These are phyloP conservation scores for Stenogyne calaminthoides DNA, from an alignment of 305 asterid genomes.

Conservation along the genomic window DNA sequence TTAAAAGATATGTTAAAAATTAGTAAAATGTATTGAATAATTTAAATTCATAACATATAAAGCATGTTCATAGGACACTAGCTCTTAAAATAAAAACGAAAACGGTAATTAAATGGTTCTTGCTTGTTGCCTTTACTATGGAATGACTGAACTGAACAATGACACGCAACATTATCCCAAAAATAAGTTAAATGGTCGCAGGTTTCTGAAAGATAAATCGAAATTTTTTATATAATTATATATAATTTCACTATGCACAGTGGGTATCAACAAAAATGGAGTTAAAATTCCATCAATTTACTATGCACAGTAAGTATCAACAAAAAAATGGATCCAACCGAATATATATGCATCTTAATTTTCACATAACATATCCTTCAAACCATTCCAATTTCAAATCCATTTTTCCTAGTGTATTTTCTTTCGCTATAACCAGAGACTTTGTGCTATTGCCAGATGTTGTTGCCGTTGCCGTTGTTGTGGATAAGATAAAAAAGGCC, in stretches of 20 bases:
- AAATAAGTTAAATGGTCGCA: no score
- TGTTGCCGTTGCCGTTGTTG: conserved; percentile 43
- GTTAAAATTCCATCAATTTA: conserved; percentile 15
- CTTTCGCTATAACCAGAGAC: conserved; percentile 13
- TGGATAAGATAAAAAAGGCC: conserved; percentile 47
- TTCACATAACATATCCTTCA: conserved; percentile 4
- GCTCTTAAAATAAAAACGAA: no score
- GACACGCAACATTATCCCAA: no score
- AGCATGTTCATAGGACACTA: no score
- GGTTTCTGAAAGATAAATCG: no score
- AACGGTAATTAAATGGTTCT: no score
- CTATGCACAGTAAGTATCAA: conserved; percentile 21
- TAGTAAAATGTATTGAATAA: no score
- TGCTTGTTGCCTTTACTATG: no score
- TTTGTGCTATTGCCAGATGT: conserved; percentile 43
- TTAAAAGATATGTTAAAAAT: no score
- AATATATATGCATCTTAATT: conserved; percentile 24
- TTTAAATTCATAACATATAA: no score
- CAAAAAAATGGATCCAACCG: conserved; percentile 35
- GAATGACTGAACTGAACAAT: no score
- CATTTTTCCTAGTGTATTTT: background rate
- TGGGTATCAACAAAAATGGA: conserved; percentile 15
- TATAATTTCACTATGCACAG: background rate
- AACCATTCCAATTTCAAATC: background rate
- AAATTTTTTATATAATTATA: no score